Percentiles rank a stretch among this genome's conserved stretches.
Evolutionary conservation across 2,329 filamentous ascomycete genomes (phyloP).

Genomic region (Rachicladosporium sp.): DNA sequence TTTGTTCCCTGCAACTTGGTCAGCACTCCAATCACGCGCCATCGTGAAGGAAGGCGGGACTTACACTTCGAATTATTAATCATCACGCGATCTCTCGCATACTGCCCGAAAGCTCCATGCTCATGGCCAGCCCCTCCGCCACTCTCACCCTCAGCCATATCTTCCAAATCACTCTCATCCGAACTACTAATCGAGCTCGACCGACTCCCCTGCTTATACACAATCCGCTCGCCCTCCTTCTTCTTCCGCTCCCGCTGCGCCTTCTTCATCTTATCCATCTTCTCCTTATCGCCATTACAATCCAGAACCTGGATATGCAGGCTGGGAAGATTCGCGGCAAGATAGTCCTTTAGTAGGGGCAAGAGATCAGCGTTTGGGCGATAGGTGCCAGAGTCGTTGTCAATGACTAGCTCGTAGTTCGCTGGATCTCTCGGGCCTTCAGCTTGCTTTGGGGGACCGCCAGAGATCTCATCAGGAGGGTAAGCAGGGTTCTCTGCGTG

Average conservation of each 20-base stretch:
- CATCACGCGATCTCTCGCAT: slow-evolving; percentile 14
- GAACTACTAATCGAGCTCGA: slow-evolving; percentile 38
- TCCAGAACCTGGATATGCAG: slow-evolving; percentile 62
- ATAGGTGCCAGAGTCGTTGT: slow-evolving; percentile 93
- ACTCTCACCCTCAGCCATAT: slow-evolving; percentile 13
- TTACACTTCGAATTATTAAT: slow-evolving; percentile 10
- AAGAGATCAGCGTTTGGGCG: slow-evolving; percentile 69
- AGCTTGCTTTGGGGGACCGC: slow-evolving; percentile 28
- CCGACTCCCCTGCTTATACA: slow-evolving; percentile 42
- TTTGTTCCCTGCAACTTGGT: neutral
- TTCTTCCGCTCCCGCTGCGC: slow-evolving; percentile 66
- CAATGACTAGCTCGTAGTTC: slow-evolving; percentile 77
- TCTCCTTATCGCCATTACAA: slow-evolving; percentile 58
- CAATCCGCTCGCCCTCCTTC: slow-evolving; percentile 38
- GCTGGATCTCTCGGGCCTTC: slow-evolving; percentile 40
- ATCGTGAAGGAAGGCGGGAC: neutral
- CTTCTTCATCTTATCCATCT: slow-evolving; percentile 62
- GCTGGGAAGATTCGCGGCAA: slow-evolving; percentile 63
- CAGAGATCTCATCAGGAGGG: slow-evolving; percentile 36
- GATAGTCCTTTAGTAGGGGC: slow-evolving; percentile 56
- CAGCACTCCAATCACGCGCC: no score
- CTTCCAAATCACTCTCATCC: slow-evolving; percentile 47
- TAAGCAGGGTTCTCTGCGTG: slow-evolving; percentile 34
- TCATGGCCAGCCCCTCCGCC: slow-evolving; percentile 7
- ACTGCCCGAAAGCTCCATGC: slow-evolving; percentile 10